A percentile compares a stretch with the other conserved stretches of the same genome.
phyloP scores from a whole-genome alignment of 352 stramenopile genomes.

The Plasmopara muralis region DNA sequence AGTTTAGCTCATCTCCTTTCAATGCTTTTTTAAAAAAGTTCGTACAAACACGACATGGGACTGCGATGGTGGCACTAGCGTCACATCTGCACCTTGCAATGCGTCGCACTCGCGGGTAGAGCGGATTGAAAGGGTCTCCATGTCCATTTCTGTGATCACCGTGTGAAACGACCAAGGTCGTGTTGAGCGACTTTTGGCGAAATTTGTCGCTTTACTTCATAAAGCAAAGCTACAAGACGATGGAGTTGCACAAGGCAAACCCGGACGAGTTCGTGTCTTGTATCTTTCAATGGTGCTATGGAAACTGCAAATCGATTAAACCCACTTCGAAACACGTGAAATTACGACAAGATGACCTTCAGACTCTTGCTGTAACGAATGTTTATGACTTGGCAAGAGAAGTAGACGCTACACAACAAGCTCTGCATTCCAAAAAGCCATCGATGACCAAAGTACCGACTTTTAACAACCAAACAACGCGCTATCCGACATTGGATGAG shows the following conservation, averaged over 20 bases:
- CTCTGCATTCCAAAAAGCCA: slow-evolving; percentile 9
- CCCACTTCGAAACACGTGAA: slow-evolving; percentile 1
- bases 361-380: slow-evolving; percentile 30
- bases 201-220: too few relatives aligned
- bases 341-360: slow-evolving; percentile 5
- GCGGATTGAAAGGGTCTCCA: slow-evolving; percentile 2
- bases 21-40: neutral
- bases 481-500: slow-evolving; percentile 18
- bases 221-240: neutral
- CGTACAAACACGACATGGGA: slow-evolving; percentile 38
- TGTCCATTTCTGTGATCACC: slow-evolving; percentile 10
- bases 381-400: slow-evolving; percentile 16
- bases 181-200: neutral
- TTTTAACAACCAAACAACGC: slow-evolving; percentile 5
- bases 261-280: slow-evolving; percentile 20
- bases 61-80: slow-evolving; percentile 21
- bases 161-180: slow-evolving; percentile 11
- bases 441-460: neutral
- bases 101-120: slow-evolving; percentile 22
- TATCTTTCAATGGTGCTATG: slow-evolving; percentile 26
- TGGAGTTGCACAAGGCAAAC: slow-evolving; percentile 18
- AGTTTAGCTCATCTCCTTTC: too few relatives aligned
- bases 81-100: slow-evolving; percentile 29
- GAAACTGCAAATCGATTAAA: neutral
- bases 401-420: slow-evolving; percentile 17